phyloP scores from a whole-genome alignment of 768 basidiomycete genomes.

The Rubroboletus satanas region DNA sequence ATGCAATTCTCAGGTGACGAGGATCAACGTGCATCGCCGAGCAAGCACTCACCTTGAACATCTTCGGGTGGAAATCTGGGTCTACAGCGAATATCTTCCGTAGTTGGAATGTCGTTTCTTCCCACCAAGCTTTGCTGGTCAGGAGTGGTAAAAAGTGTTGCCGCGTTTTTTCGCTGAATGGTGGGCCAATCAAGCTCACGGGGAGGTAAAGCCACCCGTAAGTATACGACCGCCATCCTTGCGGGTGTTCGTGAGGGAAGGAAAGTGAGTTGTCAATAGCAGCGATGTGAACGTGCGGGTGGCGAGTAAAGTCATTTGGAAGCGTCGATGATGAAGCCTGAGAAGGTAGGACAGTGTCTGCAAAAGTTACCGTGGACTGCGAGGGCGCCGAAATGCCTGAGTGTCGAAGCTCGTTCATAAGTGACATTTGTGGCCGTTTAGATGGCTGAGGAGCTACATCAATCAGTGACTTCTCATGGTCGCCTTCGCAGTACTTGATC shows the following conservation, averaged over 20 bases:
- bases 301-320: conserved; percentile 45
- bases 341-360: conserved; percentile 37
- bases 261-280: conserved; percentile 93
- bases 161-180: conserved; percentile 80
- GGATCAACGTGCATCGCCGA: background rate
- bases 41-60: conserved; percentile 64
- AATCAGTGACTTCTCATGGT: conserved; percentile 72
- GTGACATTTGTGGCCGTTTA: conserved; percentile 62
- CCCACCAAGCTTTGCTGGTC: conserved; percentile 87
- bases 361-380: conserved; percentile 38
- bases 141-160: conserved; percentile 78
- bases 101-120: conserved; percentile 76
- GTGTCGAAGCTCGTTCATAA: conserved; percentile 66
- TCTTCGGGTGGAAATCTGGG: conserved; percentile 84
- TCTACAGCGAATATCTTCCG: conserved; percentile 76
- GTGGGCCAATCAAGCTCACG: conserved; percentile 78
- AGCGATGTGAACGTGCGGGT: conserved; percentile 85
- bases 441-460: conserved; percentile 76
- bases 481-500: conserved; percentile 86
- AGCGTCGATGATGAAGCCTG: conserved; percentile 34
- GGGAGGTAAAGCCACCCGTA: conserved; percentile 89
- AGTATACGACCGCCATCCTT: conserved; percentile 75
- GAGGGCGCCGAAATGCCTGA: conserved; percentile 38
- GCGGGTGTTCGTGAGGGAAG: conserved; percentile 88
- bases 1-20: conserved; percentile 2